Conservation (phyloP, 345 rosid genomes). For the Capsella bursapastoris region DNA sequence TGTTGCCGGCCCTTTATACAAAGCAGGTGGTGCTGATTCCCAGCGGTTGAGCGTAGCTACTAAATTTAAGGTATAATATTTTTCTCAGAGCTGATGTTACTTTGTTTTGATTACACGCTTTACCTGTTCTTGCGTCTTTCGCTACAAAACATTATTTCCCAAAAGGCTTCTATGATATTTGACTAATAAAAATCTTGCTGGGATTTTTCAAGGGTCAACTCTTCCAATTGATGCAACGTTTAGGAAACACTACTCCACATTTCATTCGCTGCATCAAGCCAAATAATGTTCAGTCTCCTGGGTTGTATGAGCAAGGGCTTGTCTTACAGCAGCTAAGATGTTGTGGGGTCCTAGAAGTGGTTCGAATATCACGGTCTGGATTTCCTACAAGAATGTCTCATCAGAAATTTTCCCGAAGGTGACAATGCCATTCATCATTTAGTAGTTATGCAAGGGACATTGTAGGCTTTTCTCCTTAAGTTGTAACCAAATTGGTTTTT, state of each 20-base stretch:
- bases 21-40: slow-evolving; percentile 97
- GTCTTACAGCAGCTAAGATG: slow-evolving; percentile 95
- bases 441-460: slow-evolving; percentile 3
- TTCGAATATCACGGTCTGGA: slow-evolving; percentile 95
- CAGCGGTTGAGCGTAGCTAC: slow-evolving; percentile 92
- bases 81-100: slow-evolving; percentile 18
- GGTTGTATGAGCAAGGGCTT: slow-evolving; percentile 87
- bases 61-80: slow-evolving; percentile 78
- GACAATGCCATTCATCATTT: slow-evolving; percentile 16
- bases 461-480: slow-evolving; percentile 11
- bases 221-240: slow-evolving; percentile 94
- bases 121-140: not conserved
- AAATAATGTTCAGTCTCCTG: slow-evolving; percentile 88
- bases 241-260: slow-evolving; percentile 94
- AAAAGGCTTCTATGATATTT: slow-evolving; percentile 30
- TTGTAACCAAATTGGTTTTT: slow-evolving; percentile 19
- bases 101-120: slow-evolving; percentile 5
- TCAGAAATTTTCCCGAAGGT: slow-evolving; percentile 97
- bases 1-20: slow-evolving; percentile 77
- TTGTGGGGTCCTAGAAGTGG: slow-evolving; percentile 98
- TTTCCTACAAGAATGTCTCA: slow-evolving; percentile 98
- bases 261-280: slow-evolving; percentile 98
- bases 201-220: slow-evolving; percentile 72
- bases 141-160: not conserved
- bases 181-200: slow-evolving; percentile 30